A percentile compares a stretch with the other conserved stretches of the same genome.
Evolutionary conservation across 306 rosid genomes (phyloP).

Genomic region (Astragalus glycyphyllos): DNA sequence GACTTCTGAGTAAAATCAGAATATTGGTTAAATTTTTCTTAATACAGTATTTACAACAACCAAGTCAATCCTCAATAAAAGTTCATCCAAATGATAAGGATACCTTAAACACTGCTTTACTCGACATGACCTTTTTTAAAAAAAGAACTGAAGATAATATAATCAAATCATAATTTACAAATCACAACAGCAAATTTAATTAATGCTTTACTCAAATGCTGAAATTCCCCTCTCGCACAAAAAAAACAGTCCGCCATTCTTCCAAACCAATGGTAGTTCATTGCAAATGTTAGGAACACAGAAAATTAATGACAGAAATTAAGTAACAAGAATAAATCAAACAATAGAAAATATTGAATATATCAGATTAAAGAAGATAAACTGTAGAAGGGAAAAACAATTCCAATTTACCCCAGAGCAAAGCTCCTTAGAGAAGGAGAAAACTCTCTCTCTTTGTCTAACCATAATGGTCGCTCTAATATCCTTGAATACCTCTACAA

Average conservation of each 20-base stretch:
- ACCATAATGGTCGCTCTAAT: background rate
- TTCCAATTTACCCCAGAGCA: background rate
- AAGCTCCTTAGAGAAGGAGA: background rate
- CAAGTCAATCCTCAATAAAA: background rate
- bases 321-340: too few relatives aligned
- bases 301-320: too few relatives aligned
- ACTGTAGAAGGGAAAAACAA: background rate
- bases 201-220: too few relatives aligned
- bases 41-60: background rate
- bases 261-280: background rate
- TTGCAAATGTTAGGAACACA: too few relatives aligned
- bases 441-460: background rate
- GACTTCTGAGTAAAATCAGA: background rate
- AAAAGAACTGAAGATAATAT: background rate
- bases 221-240: background rate
- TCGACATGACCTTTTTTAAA: background rate
- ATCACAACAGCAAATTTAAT: background rate
- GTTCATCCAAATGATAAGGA: background rate
- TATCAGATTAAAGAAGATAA: too few relatives aligned
- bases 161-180: conserved; percentile 4
- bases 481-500: background rate
- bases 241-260: background rate
- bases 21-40: background rate
- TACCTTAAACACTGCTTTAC: background rate
- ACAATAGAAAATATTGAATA: too few relatives aligned